Conservation (phyloP, 2,329 filamentous ascomycete genomes). For the Ilyonectria mors-panacis region DNA sequence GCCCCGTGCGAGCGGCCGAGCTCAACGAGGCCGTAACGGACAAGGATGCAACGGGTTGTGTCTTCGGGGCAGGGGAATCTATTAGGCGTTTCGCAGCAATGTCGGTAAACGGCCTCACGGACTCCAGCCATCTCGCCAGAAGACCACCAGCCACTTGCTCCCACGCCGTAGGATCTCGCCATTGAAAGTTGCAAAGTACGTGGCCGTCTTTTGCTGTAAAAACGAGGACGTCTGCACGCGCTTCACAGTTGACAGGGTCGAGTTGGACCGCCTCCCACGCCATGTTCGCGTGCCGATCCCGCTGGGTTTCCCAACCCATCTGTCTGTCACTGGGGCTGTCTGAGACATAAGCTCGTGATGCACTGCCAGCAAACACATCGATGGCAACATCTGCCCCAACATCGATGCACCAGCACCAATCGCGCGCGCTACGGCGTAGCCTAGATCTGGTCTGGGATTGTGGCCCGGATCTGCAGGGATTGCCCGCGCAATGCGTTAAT, state of each 20-base stretch:
- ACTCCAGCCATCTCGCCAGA: conserved; percentile 39
- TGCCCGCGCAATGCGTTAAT: conserved; percentile 41
- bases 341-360: conserved; percentile 48
- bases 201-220: conserved; percentile 22
- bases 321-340: conserved; percentile 39
- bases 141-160: conserved; percentile 34
- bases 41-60: conserved; percentile 33
- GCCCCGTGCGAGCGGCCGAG: conserved; percentile 29
- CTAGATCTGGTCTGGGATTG: conserved; percentile 41
- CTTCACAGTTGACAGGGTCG: conserved; percentile 36
- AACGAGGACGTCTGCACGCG: conserved; percentile 8
- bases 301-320: conserved; percentile 37
- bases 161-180: conserved; percentile 27
- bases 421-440: conserved; percentile 17
- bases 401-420: conserved; percentile 41
- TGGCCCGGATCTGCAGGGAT: conserved; percentile 44
- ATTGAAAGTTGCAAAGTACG: background rate
- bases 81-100: conserved; percentile 36
- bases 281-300: conserved; percentile 42
- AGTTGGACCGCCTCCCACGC: background rate
- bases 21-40: background rate
- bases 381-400: conserved; percentile 32
- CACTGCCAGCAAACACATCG: conserved; percentile 51
- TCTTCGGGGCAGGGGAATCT: conserved; percentile 28
- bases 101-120: conserved; percentile 37